Evolutionary conservation across 306 rosid species (phyloP).

Genomic region (Cucurbita moschata): DNA sequence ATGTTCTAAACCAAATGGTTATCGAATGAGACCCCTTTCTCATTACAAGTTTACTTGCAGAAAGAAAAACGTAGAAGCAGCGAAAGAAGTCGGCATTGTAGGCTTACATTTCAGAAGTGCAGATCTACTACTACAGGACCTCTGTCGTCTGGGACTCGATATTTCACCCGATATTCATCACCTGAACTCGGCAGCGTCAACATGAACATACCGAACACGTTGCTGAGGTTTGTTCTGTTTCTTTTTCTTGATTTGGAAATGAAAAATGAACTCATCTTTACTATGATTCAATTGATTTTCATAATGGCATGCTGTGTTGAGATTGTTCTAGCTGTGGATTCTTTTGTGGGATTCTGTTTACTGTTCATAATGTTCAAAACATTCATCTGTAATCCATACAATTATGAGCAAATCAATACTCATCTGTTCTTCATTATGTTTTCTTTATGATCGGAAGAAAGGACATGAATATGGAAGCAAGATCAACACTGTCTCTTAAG

Average conservation of each 20-base stretch:
- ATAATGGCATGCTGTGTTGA: neutral
- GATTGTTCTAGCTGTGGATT: neutral
- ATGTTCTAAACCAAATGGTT: too few relatives aligned
- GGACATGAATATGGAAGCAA: neutral
- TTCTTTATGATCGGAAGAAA: neutral
- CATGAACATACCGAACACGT: neutral
- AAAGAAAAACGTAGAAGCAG: slow-evolving; percentile 58
- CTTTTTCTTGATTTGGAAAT: neutral
- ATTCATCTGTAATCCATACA: neutral
- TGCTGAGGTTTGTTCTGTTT: neutral
- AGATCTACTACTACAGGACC: slow-evolving; percentile 36
- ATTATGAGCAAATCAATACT: neutral
- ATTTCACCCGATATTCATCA: slow-evolving; percentile 21
- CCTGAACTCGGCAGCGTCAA: neutral
- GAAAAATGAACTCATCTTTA: neutral
- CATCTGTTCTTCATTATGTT: neutral
- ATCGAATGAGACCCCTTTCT: neutral
- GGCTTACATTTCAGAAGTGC: slow-evolving; percentile 63
- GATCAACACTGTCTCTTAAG: neutral
- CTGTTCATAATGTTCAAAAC: neutral
- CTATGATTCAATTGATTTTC: neutral
- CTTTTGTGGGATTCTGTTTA: neutral
- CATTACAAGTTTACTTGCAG: slow-evolving; percentile 21
- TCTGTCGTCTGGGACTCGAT: slow-evolving; percentile 38
- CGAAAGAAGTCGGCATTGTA: slow-evolving; percentile 51